A percentile compares a stretch with the other conserved stretches of the same genome.
These are phyloP conservation scores for Penicillium sp. DNA, from an alignment of 2,329 filamentous ascomycete genomes.

Conservation along the genomic window DNA sequence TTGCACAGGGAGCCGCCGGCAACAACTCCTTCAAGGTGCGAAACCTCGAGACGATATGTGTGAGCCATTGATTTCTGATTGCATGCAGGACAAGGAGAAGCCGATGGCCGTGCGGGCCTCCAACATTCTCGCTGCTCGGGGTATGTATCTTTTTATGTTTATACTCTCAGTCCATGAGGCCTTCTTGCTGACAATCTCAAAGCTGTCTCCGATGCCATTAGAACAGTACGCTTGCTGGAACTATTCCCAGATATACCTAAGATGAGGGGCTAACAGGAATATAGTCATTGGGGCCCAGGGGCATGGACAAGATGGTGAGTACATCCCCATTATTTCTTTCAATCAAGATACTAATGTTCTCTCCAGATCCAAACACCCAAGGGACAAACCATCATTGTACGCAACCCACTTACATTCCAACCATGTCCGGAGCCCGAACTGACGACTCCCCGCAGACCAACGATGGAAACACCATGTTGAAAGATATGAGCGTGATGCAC, in stretches of 20 bases:
- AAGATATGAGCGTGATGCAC: conserved; percentile 98
- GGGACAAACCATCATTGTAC: conserved; percentile 88
- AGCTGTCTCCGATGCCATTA: conserved; percentile 97
- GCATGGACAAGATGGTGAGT: conserved; percentile 93
- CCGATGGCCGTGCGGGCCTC: conserved; percentile 91
- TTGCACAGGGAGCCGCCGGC: conserved; percentile 50
- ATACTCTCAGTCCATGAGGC: not conserved
- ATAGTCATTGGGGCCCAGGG: conserved; percentile 83
- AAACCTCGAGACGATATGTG: conserved; percentile 26
- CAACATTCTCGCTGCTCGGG: conserved; percentile 96
- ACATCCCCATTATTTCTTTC: not conserved
- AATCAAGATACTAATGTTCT: conserved; percentile 24
- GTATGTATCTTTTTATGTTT: conserved; percentile 57
- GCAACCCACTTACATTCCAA: conserved; percentile 24
- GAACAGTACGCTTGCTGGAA: conserved; percentile 60
- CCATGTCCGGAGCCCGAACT: conserved; percentile 23
- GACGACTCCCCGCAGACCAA: conserved; percentile 63
- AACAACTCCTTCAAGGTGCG: conserved; percentile 67
- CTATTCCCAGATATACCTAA: conserved; percentile 15
- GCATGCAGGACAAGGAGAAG: conserved; percentile 82
- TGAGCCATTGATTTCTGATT: conserved; percentile 41
- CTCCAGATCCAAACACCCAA: conserved; percentile 81
- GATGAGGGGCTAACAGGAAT: conserved; percentile 42
- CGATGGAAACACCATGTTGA: conserved; percentile 98
- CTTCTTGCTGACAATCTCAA: conserved; percentile 29